These are phyloP conservation scores for Lactifluus volemus DNA, from an alignment of 768 basidiomycete genomes.

Conservation along the genomic window DNA sequence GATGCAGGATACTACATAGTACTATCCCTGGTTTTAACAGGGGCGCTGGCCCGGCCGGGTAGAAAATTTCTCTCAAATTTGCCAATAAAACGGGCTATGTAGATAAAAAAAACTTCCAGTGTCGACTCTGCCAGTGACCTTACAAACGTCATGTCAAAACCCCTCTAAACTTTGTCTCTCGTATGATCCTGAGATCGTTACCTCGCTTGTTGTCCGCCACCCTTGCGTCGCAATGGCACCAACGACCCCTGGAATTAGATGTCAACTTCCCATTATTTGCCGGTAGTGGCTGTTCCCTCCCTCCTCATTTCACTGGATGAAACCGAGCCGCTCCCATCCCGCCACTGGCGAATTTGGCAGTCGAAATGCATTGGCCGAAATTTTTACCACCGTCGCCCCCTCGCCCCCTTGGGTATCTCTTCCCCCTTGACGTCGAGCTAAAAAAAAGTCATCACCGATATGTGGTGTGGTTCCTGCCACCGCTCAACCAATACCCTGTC, in stretches of 20 bases:
- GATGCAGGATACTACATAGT: too few relatives aligned
- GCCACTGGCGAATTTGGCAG: not conserved
- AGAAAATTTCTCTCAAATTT: too few relatives aligned
- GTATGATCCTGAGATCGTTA: too few relatives aligned
- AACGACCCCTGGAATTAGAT: not conserved
- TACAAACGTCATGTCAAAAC: too few relatives aligned
- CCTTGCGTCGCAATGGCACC: not conserved
- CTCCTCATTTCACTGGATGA: not conserved
- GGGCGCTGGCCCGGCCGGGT: too few relatives aligned
- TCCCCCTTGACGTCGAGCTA: too few relatives aligned
- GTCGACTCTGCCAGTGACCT: too few relatives aligned
- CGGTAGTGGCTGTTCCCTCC: not conserved
- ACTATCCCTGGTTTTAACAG: too few relatives aligned
- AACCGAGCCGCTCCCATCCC: not conserved
- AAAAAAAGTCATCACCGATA: not conserved
- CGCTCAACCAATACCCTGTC: too few relatives aligned
- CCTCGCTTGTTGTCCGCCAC: not conserved
- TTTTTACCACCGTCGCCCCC: not conserved
- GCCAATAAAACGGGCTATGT: too few relatives aligned
- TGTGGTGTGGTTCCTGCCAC: not conserved
- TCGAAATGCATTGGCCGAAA: not conserved
- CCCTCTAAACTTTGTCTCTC: too few relatives aligned
- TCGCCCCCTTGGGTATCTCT: not conserved
- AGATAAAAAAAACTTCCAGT: too few relatives aligned
- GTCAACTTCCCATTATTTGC: not conserved